A percentile compares a stretch with the other conserved stretches of the same genome.
These are phyloP conservation scores for Sphaerulina musiva DNA, from an alignment of 2,329 filamentous ascomycete genomes.

Conservation along the genomic window DNA sequence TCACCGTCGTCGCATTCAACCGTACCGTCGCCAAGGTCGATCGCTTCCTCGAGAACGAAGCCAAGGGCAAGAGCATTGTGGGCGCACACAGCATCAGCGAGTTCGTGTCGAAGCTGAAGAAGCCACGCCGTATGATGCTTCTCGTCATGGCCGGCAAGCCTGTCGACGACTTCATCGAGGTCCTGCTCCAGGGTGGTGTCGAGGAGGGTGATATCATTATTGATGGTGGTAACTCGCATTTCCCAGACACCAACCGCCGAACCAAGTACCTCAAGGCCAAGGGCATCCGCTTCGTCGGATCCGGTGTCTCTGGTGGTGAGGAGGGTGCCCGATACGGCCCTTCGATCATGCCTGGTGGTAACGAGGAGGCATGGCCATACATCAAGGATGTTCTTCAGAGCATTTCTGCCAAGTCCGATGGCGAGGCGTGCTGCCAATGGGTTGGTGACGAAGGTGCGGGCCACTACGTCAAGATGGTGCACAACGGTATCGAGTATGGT, in stretches of 20 bases:
- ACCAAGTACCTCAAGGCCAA: constrained; percentile 79
- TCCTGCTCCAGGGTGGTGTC: constrained; percentile 65
- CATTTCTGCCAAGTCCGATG: constrained; percentile 95
- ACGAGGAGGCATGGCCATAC: constrained; percentile 94
- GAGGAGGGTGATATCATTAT: constrained; percentile 96
- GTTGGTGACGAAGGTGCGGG: constrained; percentile 98
- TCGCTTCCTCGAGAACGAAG: constrained; percentile 46
- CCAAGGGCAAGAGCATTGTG: constrained; percentile 77
- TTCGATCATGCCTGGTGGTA: constrained; percentile 97
- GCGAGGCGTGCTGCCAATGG: constrained; percentile 98
- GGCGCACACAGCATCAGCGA: constrained; percentile 91
- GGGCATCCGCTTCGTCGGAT: constrained; percentile 91
- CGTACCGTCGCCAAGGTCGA: constrained; percentile 98
- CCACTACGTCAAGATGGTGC: constrained; percentile 99
- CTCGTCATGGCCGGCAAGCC: constrained; percentile 97
- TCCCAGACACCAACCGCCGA: constrained; percentile 96
- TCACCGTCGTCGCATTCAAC: constrained; percentile 98
- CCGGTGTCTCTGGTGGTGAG: constrained; percentile 97
- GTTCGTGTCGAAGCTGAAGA: constrained; percentile 95
- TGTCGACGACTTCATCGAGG: constrained; percentile 98
- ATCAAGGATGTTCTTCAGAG: constrained; percentile 99
- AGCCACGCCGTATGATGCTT: constrained; percentile 92
- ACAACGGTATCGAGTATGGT: constrained; percentile 99
- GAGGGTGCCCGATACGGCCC: constrained; percentile 97
- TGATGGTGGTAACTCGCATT: constrained; percentile 98